Evolutionary conservation across 805 yeast species (phyloP).

Genomic region (Debaryomyces castellii): DNA sequence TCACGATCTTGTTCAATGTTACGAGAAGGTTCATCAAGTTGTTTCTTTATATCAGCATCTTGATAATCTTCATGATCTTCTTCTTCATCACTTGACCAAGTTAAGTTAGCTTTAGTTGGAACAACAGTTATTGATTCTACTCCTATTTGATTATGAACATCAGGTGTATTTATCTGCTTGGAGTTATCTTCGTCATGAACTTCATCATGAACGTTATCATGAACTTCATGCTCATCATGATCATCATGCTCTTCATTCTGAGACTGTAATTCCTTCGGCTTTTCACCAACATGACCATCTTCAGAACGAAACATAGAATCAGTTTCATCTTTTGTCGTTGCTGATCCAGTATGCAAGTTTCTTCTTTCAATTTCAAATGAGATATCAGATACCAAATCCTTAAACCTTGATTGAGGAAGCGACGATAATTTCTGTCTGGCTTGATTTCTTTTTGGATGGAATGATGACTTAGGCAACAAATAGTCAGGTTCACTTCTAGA

Average conservation of each 20-base stretch:
- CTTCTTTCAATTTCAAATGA: conserved; percentile 83
- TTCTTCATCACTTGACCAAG: conserved; percentile 88
- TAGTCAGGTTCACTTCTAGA: conserved; percentile 58
- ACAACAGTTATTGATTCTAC: conserved; percentile 67
- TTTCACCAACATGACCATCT: background rate
- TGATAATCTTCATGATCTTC: conserved; percentile 28
- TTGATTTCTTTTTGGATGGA: conserved; percentile 93
- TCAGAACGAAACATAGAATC: background rate
- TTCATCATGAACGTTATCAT: conserved; percentile 1
- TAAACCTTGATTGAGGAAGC: conserved; percentile 77
- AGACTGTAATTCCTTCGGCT: no score
- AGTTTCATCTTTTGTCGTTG: background rate
- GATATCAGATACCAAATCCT: conserved; percentile 88
- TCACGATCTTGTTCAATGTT: conserved; percentile 11
- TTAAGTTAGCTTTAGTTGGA: conserved; percentile 81
- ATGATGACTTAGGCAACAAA: conserved; percentile 65
- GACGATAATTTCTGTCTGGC: conserved; percentile 90
- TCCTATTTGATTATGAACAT: conserved; percentile 29
- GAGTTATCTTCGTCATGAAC: background rate
- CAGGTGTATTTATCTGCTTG: conserved; percentile 5
- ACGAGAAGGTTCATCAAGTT: background rate
- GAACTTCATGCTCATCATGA: background rate
- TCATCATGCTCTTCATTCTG: no score
- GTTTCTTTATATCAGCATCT: background rate
- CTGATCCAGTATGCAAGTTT: conserved; percentile 42